These are phyloP conservation scores for Pestalotiopsis fici DNA, from an alignment of 2,329 filamentous ascomycete genomes.

Conservation along the genomic window DNA sequence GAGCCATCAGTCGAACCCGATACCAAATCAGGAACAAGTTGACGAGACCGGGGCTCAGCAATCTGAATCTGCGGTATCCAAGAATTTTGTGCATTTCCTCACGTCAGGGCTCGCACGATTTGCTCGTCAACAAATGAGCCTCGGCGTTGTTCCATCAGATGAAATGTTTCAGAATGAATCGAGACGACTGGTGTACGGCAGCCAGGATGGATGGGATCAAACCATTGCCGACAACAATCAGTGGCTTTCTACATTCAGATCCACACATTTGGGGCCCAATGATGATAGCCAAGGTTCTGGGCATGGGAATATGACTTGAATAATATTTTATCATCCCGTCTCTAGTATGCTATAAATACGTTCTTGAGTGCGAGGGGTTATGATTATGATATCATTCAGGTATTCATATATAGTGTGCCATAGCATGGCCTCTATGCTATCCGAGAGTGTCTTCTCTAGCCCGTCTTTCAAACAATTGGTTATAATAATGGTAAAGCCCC, in stretches of 20 bases:
- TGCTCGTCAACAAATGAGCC: neutral
- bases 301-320: neutral
- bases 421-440: too few species aligned
- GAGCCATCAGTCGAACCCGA: neutral
- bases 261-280: neutral
- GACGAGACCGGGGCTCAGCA: neutral
- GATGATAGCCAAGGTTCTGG: neutral
- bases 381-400: too few species aligned
- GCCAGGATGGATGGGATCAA: slow-evolving; percentile 41
- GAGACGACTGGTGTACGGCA: slow-evolving; percentile 25
- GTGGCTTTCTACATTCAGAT: slow-evolving; percentile 21
- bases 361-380: too few species aligned
- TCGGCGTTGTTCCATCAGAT: neutral
- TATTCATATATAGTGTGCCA: too few species aligned
- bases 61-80: neutral
- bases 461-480: neutral
- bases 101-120: neutral
- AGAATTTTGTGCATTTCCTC: neutral
- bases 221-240: slow-evolving; percentile 35
- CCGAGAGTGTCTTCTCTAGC: neutral
- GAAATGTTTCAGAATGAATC: slow-evolving; percentile 1
- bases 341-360: too few species aligned
- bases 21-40: neutral
- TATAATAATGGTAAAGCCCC: neutral
- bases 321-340: too few species aligned